A percentile compares a stretch with the other conserved stretches of the same genome.
Evolutionary conservation across 2,329 filamentous ascomycete genomes (phyloP).

Genomic region (Diaporthe destruens): DNA sequence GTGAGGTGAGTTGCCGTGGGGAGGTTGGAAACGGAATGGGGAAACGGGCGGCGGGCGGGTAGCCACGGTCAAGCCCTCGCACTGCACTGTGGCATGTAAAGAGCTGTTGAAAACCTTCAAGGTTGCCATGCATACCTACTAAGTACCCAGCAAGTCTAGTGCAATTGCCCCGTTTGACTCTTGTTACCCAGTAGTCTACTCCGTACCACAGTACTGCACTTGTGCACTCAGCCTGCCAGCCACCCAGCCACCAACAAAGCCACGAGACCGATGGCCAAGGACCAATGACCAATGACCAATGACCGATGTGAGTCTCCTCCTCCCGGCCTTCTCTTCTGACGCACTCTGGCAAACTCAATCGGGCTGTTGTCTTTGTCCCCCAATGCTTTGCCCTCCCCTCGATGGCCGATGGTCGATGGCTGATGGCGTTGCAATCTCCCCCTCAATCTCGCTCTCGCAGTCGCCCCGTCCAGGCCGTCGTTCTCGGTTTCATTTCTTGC

Average conservation of each 20-base stretch:
- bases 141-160: background rate
- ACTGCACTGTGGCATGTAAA: background rate
- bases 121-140: slow-evolving; percentile 25
- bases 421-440: slow-evolving; percentile 10
- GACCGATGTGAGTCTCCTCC: background rate
- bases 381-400: no score
- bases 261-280: background rate
- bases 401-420: slow-evolving; percentile 31
- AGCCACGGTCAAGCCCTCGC: background rate
- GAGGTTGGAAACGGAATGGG: background rate
- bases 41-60: background rate
- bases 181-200: no score
- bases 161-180: slow-evolving; percentile 21
- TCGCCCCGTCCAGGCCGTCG: background rate
- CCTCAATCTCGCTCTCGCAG: slow-evolving; percentile 2
- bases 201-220: no score
- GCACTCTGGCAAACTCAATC: slow-evolving; percentile 30
- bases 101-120: slow-evolving; percentile 27
- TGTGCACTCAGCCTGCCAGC: background rate
- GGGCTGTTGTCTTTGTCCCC: no score
- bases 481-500: background rate
- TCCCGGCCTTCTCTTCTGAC: background rate
- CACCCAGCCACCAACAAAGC: background rate
- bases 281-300: no score
- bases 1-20: slow-evolving; percentile 28